Evolutionary conservation across 805 yeast genomes (phyloP), one percentile per base, ranked within the genome.

Genomic region (Cyberlindnera amylophila): DNA sequence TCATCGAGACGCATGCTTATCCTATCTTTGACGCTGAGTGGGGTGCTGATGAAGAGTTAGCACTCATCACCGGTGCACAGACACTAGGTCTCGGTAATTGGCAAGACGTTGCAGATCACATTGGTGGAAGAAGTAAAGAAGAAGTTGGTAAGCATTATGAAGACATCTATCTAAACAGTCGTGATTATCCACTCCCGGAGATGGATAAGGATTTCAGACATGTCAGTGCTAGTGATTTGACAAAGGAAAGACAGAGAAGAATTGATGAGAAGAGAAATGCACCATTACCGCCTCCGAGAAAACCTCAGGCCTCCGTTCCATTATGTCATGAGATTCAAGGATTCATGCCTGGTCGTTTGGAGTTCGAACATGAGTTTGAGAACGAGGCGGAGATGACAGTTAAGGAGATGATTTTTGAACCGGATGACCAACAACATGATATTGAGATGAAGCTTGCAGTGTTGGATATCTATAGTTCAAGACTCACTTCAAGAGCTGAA

Each of bases 41-140:
- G 98, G 99, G 99, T 29, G 99, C 99, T 1, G 99, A 93, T 66
- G 99, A 93, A 63, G 99, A 93, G 64, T 60, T 90, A 43, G 71
- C 87, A 26, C 68, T 93, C 45, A 76, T 95, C 12, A 96, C 89
- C 62, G 98, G 97, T 8, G 82, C 95, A 34, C 96, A 93, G 63
- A 82, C 86, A 9, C 74, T 78, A 34, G 99, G 99, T 0, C 62
- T 93, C 42, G 99, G 99, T 2, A 89, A 90, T 61, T 93, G 99
- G 99, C 96, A 87, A 57, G 99, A 93, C 62, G 79, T 95, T n/a
- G 84, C 96, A 10, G 98, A 93, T 59, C 96, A 87, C 58, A 86
- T 95, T 42, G 98, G 98, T 11, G 87, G 90, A 31, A 65, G 98
- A 47, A 79, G 88, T 11, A 88, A 86, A 60, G 96, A 89, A 46